Evolutionary conservation across 345 rosid species (phyloP), one percentile per base, ranked within the genome.

Genomic region (Bruguiera parviflora): DNA sequence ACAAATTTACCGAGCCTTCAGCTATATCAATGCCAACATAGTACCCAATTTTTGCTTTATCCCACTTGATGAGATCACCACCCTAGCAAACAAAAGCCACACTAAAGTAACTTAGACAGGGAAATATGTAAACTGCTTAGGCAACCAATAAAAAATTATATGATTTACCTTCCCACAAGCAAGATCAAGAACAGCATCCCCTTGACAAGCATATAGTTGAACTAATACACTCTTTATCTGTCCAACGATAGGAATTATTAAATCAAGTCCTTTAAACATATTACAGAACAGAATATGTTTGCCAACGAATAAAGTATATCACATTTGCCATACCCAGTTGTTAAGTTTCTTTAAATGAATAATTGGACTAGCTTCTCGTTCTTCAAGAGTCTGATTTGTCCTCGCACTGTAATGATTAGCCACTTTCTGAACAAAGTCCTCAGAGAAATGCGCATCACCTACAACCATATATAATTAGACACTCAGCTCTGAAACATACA

Each of bases 31-130:
- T 77, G 64, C 98, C 99, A 77, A 92, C 97, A 81, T 95, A 92
- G 71, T 95, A 95, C 63, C 96, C 97, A 47, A 90, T 75, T 73
- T 71, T 89, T 0, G 98, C 99, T 81, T 95, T 95, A 77, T 92
- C 99, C 98, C 99, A 95, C 78, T 92, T 92, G 73, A 95, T 92
- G 72, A 95, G 94, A 83, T 95, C 99, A 69, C 99, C 98, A 63
- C 99, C 99, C 98, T 92, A 63, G 70, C 18, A 55, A 49, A 39
- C 28, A 61, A 55, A 65, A 39, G 52, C 53, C 69, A 66, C 29
- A 58, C 18, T 18, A 27, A 55, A 9, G 1, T 28, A 25, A 67
- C 22, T 35, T 51, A 33, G 39, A 70, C 24, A 32, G 1, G 63
- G n/a, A 63, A 39, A 21, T 21, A 58, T 21, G 31, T 24, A 35